A percentile compares a stretch with the other conserved stretches of the same genome.
Evolutionary conservation across 805 yeast species (phyloP).

Genomic region (Candida vaughaniae): DNA sequence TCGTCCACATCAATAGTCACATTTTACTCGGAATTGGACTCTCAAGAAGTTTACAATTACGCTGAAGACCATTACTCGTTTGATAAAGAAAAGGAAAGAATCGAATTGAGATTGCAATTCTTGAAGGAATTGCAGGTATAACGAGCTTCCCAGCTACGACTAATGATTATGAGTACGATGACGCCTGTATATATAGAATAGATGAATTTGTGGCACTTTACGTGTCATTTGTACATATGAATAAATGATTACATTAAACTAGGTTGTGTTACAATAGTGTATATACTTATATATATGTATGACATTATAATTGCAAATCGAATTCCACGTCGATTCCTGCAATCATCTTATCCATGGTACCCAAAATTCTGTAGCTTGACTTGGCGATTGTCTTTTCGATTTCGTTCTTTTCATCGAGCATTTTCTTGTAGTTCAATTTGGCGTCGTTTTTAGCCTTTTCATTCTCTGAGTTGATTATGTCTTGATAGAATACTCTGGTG

Average conservation of each 20-base stretch:
- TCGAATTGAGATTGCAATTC: constrained; percentile 38
- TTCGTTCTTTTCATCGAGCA: constrained; percentile 40
- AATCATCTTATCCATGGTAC: constrained; percentile 55
- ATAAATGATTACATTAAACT: neutral
- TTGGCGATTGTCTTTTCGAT: constrained; percentile 46
- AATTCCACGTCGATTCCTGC: constrained; percentile 43
- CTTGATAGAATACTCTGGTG: constrained; percentile 75
- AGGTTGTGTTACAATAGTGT: too few species aligned
- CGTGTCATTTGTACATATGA: neutral
- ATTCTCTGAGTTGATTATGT: constrained; percentile 54
- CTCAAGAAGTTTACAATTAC: constrained; percentile 10
- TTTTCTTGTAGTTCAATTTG: constrained; percentile 40
- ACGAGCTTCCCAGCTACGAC: neutral
- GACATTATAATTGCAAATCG: constrained; percentile 1
- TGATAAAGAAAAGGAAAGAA: constrained; percentile 34
- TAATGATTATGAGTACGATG: too few species aligned
- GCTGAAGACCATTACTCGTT: constrained; percentile 10
- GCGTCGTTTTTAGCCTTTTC: constrained; percentile 59
- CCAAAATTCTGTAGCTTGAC: constrained; percentile 57
- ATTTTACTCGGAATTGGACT: constrained; percentile 16
- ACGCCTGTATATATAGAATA: constrained; percentile 3
- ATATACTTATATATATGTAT: too few species aligned
- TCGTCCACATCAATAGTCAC: constrained; percentile 24
- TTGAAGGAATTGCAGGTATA: constrained; percentile 30
- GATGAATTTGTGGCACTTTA: too few species aligned